phyloP scores from a whole-genome alignment of 2,329 filamentous ascomycete genomes.

The Pseudocercospora cruenta region DNA sequence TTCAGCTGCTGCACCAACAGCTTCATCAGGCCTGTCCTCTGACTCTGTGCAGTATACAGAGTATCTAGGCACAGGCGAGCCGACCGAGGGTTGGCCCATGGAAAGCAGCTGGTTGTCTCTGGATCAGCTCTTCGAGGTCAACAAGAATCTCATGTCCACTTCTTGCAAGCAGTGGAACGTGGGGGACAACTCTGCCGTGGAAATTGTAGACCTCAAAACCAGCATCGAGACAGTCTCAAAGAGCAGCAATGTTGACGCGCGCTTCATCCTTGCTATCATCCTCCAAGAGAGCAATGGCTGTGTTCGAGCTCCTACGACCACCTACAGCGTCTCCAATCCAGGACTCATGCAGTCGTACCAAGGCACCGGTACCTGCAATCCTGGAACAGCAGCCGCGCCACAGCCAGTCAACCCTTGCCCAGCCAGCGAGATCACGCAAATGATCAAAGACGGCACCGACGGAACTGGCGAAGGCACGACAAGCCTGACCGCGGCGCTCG shows the following conservation, averaged over 20 bases:
- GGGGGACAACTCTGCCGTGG: slow-evolving; percentile 42
- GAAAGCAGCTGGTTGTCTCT: slow-evolving; percentile 23
- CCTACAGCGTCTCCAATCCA: slow-evolving; percentile 46
- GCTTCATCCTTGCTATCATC: slow-evolving; percentile 47
- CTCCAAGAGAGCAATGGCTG: slow-evolving; percentile 52
- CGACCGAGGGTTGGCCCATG: slow-evolving; percentile 24
- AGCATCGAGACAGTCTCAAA: slow-evolving; percentile 40
- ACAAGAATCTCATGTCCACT: slow-evolving; percentile 36
- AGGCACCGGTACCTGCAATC: slow-evolving; percentile 43
- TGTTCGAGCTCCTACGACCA: slow-evolving; percentile 47
- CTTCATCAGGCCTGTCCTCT: not conserved
- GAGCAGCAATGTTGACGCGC: slow-evolving; percentile 40
- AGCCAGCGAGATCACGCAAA: slow-evolving; percentile 38
- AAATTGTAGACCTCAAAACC: slow-evolving; percentile 43
- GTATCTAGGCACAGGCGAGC: slow-evolving; percentile 22
- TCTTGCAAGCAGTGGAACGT: slow-evolving; percentile 41
- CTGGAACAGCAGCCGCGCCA: slow-evolving; percentile 19
- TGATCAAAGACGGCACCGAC: slow-evolving; percentile 50
- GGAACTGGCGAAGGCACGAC: slow-evolving; percentile 45
- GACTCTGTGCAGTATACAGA: slow-evolving; percentile 11
- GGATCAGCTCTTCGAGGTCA: slow-evolving; percentile 35
- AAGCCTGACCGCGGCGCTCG: slow-evolving; percentile 37
- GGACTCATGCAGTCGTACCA: slow-evolving; percentile 52
- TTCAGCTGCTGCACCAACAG: not conserved
- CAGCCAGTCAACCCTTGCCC: slow-evolving; percentile 45